Evolutionary conservation across 1,284 basidiomycete species (phyloP).

Genomic region (Trametes polyzona): DNA sequence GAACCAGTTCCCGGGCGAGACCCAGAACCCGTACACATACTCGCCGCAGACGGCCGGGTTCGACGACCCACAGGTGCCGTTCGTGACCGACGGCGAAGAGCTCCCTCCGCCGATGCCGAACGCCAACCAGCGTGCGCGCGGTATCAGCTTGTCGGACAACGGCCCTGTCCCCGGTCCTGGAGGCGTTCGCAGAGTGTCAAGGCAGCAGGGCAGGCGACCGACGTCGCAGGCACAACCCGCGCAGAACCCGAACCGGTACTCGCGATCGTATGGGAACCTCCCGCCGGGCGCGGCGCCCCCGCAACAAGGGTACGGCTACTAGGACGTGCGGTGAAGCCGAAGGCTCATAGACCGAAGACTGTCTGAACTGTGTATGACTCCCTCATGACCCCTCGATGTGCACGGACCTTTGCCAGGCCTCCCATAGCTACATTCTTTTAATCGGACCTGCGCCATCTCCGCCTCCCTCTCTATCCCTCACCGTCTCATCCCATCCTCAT

Average conservation of each 20-base stretch:
- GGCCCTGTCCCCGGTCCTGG: constrained; percentile 81
- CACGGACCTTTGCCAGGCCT: constrained; percentile 24
- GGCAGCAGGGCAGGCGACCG: constrained; percentile 53
- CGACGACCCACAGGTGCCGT: constrained; percentile 42
- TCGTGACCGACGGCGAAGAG: constrained; percentile 43
- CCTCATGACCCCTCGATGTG: constrained; percentile 22
- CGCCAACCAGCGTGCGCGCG: constrained; percentile 43
- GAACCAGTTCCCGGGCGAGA: constrained; percentile 51
- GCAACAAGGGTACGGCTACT: constrained; percentile 42
- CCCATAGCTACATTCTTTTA: constrained; percentile 17
- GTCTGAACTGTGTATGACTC: constrained; percentile 15
- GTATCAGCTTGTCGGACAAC: constrained; percentile 76
- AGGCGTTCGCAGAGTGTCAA: constrained; percentile 72
- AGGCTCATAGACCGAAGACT: neutral
- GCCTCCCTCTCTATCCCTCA: neutral
- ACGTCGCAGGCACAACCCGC: constrained; percentile 59
- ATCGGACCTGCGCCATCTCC: constrained; percentile 10
- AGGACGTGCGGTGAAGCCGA: constrained; percentile 4
- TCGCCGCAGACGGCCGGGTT: constrained; percentile 43
- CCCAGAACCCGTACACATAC: constrained; percentile 53
- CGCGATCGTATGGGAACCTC: constrained; percentile 53
- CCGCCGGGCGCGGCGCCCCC: constrained; percentile 80
- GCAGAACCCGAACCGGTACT: constrained; percentile 77
- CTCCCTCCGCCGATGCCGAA: constrained; percentile 20
- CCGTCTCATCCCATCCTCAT: neutral